Evolutionary conservation across 768 basidiomycete species (phyloP).

Genomic region (Lactarius trivialis): DNA sequence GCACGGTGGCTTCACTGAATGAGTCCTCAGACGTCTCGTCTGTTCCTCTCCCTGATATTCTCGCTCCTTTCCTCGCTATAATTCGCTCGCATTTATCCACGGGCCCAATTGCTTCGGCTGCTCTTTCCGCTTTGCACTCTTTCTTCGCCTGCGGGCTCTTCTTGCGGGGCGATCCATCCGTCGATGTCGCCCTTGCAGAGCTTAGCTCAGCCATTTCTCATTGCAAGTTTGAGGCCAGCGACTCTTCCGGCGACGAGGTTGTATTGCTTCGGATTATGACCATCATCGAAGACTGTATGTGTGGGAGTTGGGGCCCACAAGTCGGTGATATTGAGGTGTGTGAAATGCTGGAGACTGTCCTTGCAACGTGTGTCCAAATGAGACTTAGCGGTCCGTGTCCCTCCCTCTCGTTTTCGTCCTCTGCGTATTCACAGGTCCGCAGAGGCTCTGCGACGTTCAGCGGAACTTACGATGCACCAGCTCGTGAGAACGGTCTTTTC

Average conservation of each 20-base stretch:
- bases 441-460: slow-evolving; percentile 85
- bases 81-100: slow-evolving; percentile 92
- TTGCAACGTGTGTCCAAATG: slow-evolving; percentile 97
- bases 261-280: slow-evolving; percentile 88
- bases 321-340: slow-evolving; percentile 93
- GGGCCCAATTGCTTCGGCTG: slow-evolving; percentile 94
- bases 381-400: slow-evolving; percentile 78
- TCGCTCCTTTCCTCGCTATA: slow-evolving; percentile 87
- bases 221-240: slow-evolving; percentile 97
- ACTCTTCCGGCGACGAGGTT: slow-evolving; percentile 96
- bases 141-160: slow-evolving; percentile 81
- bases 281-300: slow-evolving; percentile 80
- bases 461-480: slow-evolving; percentile 83
- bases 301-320: slow-evolving; percentile 55
- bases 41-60: slow-evolving; percentile 54
- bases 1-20: not conserved
- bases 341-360: slow-evolving; percentile 95
- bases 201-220: slow-evolving; percentile 87
- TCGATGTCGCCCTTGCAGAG: slow-evolving; percentile 68
- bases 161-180: slow-evolving; percentile 43
- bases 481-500: slow-evolving; percentile 79
- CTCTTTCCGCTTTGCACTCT: slow-evolving; percentile 79
- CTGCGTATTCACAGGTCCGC: slow-evolving; percentile 20
- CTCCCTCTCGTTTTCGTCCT: not conserved
- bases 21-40: slow-evolving; percentile 46